Conservation (phyloP, 2,329 filamentous ascomycete species). For the Penicillium hesseltinei region DNA sequence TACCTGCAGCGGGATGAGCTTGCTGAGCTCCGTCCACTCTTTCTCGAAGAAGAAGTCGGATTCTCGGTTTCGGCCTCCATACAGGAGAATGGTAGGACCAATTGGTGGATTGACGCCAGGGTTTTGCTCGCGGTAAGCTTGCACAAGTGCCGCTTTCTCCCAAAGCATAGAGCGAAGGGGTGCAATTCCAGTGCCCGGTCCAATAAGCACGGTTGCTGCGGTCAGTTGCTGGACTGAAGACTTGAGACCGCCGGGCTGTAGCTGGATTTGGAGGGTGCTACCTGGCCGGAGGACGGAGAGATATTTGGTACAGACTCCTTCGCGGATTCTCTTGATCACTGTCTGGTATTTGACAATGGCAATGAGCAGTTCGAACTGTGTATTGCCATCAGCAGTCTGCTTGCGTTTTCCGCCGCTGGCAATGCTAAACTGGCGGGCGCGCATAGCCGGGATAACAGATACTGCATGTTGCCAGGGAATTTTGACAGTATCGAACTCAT, state of each 20-base stretch:
- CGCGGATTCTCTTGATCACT: slow-evolving; percentile 75
- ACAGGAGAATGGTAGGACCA: slow-evolving; percentile 66
- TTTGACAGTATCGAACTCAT: slow-evolving; percentile 82
- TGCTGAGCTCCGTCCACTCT: slow-evolving; percentile 63
- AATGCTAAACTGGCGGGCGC: slow-evolving; percentile 92
- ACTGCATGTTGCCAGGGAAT: slow-evolving; percentile 73
- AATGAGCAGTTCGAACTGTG: slow-evolving; percentile 68
- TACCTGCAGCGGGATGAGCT: slow-evolving; percentile 51
- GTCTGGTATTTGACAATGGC: slow-evolving; percentile 92
- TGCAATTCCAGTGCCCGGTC: slow-evolving; percentile 82
- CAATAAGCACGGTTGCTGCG: slow-evolving; percentile 71
- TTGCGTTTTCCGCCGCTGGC: slow-evolving; percentile 65
- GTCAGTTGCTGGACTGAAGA: slow-evolving; percentile 47
- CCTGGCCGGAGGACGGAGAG: slow-evolving; percentile 62
- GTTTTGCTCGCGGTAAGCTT: slow-evolving; percentile 31
- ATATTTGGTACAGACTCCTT: slow-evolving; percentile 89
- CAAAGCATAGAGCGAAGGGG: slow-evolving; percentile 79
- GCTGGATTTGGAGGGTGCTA: slow-evolving; percentile 59
- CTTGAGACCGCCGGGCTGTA: slow-evolving; percentile 55
- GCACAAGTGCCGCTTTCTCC: slow-evolving; percentile 57
- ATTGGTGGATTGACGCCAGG: slow-evolving; percentile 28
- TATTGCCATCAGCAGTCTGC: slow-evolving; percentile 36
- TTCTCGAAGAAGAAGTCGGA: slow-evolving; percentile 79
- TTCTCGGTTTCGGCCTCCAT: slow-evolving; percentile 71
- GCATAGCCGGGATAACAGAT: slow-evolving; percentile 73